Base-by-base conservation (phyloP, 1,139 yeast species). In the Pichia sp. region DNA sequence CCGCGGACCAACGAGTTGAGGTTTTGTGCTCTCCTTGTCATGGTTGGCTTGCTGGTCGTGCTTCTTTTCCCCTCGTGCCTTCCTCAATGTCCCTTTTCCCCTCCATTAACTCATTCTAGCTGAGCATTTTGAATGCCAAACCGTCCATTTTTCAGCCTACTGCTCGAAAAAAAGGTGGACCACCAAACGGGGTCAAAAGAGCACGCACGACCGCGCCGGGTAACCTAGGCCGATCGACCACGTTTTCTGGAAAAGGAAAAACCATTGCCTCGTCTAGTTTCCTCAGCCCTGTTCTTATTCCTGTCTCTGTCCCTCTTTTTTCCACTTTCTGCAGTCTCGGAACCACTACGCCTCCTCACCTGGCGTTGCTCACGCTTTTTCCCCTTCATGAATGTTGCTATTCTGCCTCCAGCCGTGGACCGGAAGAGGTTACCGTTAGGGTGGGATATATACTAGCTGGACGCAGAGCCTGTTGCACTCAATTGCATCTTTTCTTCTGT, bases 1-100 rank as follows among this genome's bases (percentile, higher is more conserved):
- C 70, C 70, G 50, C 69, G 60, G 29, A 62, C 62, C 41, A 67
- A 63, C 47, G 70, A 67, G 58, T 63, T 59, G 50, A 65, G 45
- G 49, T 67, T 65, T 46, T 54, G 58, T 30, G 66, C 59, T 54
- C 61, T 64, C 60, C 65, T 64, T 4, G 70, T 67, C 70, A 66
- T 67, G 36, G 10, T 8, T 15, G 8, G 16, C 16, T 38, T 16
- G 16, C 41, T 13, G 41, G 29, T 26, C 29, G 29, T 26, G 29
- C 29, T 26, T 26, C 7, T 4, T 7, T 16, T 38, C 13, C 8
- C 16, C 15, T 8, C 6, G 15, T 38, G 13, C 16, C 41, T 38
- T 23, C 41, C 8, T 13, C 16, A 3, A 38, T 23, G n/a, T 7
- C 16, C 41, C 41, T 13, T 38, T 16, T 38, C 15, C 7, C 8